Evolutionary conservation across 352 stramenopile genomes (phyloP).

Genomic region (Globisporangium cylindrosporum): DNA sequence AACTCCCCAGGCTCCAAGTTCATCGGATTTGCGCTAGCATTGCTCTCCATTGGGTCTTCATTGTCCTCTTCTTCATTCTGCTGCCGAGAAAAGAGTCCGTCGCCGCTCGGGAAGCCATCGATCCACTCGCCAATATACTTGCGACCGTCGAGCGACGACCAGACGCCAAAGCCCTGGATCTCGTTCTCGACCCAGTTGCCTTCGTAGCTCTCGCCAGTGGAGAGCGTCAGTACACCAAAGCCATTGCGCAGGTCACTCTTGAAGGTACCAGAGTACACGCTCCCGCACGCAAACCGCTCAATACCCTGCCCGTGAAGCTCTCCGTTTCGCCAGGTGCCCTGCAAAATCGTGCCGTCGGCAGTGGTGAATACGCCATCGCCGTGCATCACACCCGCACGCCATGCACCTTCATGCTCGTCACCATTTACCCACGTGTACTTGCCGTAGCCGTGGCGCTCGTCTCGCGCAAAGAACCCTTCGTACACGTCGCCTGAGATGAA

Average conservation of each 20-base stretch:
- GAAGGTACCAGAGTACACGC: constrained; percentile 56
- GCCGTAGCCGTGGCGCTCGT: constrained; percentile 63
- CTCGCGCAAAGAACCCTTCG: constrained; percentile 55
- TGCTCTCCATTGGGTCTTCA: constrained; percentile 7
- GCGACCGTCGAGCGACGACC: constrained; percentile 38
- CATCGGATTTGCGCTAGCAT: not conserved
- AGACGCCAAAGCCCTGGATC: constrained; percentile 66
- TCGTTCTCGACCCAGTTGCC: constrained; percentile 51
- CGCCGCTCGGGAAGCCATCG: constrained; percentile 46
- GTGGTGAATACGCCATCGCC: constrained; percentile 55
- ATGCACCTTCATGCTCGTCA: constrained; percentile 61
- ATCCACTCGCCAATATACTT: constrained; percentile 60
- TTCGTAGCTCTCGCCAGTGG: constrained; percentile 64
- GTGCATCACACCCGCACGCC: constrained; percentile 57
- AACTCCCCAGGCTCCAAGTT: constrained; percentile 42
- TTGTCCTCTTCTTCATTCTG: constrained; percentile 26
- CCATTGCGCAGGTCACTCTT: constrained; percentile 39
- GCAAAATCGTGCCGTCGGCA: constrained; percentile 29
- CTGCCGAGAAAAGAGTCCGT: constrained; percentile 49
- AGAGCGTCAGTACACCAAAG: constrained; percentile 55
- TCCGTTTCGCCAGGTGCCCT: constrained; percentile 46
- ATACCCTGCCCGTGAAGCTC: constrained; percentile 43
- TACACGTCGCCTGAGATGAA: constrained; percentile 73
- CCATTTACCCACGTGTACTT: constrained; percentile 73
- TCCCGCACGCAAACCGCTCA: constrained; percentile 55